These are phyloP conservation scores for Neohortaea acidophila DNA, from an alignment of 495 filamentous ascomycete species.

Conservation along the genomic window DNA sequence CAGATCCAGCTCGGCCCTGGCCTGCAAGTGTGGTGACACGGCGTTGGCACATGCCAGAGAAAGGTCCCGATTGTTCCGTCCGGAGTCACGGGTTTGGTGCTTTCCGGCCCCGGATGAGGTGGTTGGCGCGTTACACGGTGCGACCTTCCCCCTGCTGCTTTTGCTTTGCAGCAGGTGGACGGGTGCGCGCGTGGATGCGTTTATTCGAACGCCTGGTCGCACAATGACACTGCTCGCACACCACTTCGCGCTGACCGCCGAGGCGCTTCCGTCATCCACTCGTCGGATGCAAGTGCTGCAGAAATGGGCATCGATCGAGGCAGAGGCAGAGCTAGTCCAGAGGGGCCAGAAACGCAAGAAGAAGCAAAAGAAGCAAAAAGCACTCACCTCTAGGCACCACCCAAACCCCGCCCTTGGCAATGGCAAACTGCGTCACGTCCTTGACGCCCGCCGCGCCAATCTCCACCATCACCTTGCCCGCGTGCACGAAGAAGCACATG, in stretches of 20 bases:
- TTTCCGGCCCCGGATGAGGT: too few relatives aligned
- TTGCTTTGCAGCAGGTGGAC: too few relatives aligned
- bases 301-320: not conserved
- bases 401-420: constrained; percentile 75
- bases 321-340: not conserved
- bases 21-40: too few relatives aligned
- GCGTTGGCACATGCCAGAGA: too few relatives aligned
- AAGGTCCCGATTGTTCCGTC: too few relatives aligned
- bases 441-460: constrained; percentile 41
- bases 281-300: not conserved
- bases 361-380: constrained; percentile 9
- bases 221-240: not conserved
- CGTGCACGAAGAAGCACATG: constrained; percentile 81
- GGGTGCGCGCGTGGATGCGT: not conserved
- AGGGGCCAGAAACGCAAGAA: not conserved
- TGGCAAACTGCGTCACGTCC: constrained; percentile 49
- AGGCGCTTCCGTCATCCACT: too few relatives aligned
- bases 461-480: constrained; percentile 58
- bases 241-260: not conserved
- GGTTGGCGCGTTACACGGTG: too few relatives aligned
- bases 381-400: constrained; percentile 84
- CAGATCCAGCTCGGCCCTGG: too few relatives aligned
- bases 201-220: not conserved
- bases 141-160: too few relatives aligned
- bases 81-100: too few relatives aligned